Base-by-base conservation (phyloP, 2,329 filamentous ascomycete species). In the Aureobasidium sp. region DNA sequence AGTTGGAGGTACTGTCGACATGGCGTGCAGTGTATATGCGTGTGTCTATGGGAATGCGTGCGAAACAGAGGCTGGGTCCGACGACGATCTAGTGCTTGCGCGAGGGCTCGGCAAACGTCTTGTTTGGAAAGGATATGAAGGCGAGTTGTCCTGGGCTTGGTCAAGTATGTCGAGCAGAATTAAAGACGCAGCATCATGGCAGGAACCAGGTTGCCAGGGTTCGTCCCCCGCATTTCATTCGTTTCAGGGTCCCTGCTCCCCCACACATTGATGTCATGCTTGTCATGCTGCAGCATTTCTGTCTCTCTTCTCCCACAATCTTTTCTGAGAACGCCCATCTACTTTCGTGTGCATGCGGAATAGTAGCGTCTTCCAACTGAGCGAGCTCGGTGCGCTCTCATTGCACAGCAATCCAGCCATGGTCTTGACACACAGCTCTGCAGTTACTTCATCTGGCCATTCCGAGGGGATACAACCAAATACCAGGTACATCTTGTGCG, bases 1-100 rank as follows among this genome's bases (percentile, higher is more conserved):
- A 62, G 87, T 92, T 23, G 86, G 87, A 65, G 45, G 33, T 47
- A 23, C 42, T 9, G 42, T 40, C 42, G 55, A 58, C 55, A 58
- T 58, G 55, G 11, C 21, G 27, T 31, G 19, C 23, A 35, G 25
- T 3, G 13, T 33, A 10, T 38, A 21, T 40, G 50, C 25, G 35
- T 2, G 13, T 51, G 10, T 31, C n/a, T 37, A 4, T 25, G 15
- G 15, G 15, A 5, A 9, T 9, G 15, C 10, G 43, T 46, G 15
- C 43, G 23, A 17, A 8, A 10, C 15, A 17, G 7, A 29, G 23
- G 15, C 7, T 10, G 2, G 13, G 21, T 7, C 21, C 4, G 27
- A 29, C n/a, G 38, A 42, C 38, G 19, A 15, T 9, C 15, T 4
- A 19, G 23, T 29, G 43, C 23, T 46, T 9, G 17, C n/a, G n/a